Evolutionary conservation across 495 filamentous ascomycete species (phyloP), one percentile per base, ranked within the genome.

Genomic region (Penicillium samsonianum): DNA sequence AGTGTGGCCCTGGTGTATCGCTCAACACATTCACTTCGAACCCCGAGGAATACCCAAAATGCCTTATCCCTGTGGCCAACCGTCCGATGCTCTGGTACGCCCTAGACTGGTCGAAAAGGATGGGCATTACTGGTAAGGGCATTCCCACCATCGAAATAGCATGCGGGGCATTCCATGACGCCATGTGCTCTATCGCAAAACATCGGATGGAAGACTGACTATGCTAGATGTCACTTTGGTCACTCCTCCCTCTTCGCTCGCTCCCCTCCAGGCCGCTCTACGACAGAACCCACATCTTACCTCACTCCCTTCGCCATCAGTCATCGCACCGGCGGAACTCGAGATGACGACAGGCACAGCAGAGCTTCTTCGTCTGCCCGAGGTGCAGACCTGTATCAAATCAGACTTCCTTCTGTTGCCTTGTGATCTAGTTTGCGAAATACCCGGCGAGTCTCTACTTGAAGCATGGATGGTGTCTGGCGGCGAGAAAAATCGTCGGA

Each of bases 21-120:
- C 87, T 98, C 53, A 89, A 88, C 37, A 96, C 95, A 0, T 96
- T 98, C 73, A 96, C 91, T 3, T 86, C 90, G 8, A 90, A 89
- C 53, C 88, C 92, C 5, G 88, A 93, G 70, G 90, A 96, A 65
- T 57, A 49, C 26, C 63, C 60, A 9, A 98, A 98, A 75, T 90
- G 89, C 46, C 82, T 98, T 9, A 77, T 98, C 25, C 91, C 92
- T 8, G 88, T 98, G 50, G 94, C 93, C 54, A 98, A 98, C 73
- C 80, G 92, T 54, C 93, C 93, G 0, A 96, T 98, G 94, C 83
- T 98, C 33, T 96, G 88, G 84, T 98, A 96, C 71, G 86, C 90
- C 0, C 78, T 98, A 44, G 91, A 96, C 58, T 97, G 89, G 76
- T 96, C 91, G 65, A 89, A 92, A 69, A 80, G 90, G 17, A 87